Evolutionary conservation across 345 rosid species (phyloP).

Genomic region (Eucalyptus rudis): DNA sequence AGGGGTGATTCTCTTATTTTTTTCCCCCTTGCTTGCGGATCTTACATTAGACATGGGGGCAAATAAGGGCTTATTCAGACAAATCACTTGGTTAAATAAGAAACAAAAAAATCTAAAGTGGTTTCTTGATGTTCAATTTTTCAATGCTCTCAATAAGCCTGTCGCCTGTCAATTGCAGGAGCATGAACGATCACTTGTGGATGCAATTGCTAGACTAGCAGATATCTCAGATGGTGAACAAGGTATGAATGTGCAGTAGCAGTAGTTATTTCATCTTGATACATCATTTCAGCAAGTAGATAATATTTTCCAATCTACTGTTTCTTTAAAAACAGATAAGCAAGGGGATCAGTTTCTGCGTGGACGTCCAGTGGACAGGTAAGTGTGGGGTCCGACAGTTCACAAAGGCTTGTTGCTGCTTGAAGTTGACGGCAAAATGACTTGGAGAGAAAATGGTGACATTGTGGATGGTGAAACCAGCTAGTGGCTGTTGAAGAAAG

Average conservation of each 20-base stretch:
- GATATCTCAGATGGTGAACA: slow-evolving; percentile 70
- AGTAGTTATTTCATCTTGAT: neutral
- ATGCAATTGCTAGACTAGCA: slow-evolving; percentile 59
- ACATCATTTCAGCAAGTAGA: neutral
- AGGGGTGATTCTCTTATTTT: neutral
- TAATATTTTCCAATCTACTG: neutral
- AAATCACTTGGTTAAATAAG: neutral
- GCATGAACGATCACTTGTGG: slow-evolving; percentile 68
- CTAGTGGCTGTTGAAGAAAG: neutral
- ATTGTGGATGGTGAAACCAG: neutral
- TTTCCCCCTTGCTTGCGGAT: neutral
- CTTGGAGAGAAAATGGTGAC: neutral
- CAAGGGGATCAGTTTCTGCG: slow-evolving; percentile 14
- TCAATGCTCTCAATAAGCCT: neutral
- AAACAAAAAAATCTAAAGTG: neutral
- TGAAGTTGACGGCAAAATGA: neutral
- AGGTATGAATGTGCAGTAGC: slow-evolving; percentile 12
- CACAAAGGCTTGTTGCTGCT: neutral
- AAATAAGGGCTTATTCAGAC: neutral
- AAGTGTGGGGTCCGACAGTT: neutral
- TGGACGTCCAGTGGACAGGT: slow-evolving; percentile 20
- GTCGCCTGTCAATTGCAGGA: slow-evolving; percentile 24
- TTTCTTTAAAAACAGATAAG: slow-evolving; percentile 15
- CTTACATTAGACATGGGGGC: neutral
- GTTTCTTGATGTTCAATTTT: neutral